Evolutionary conservation across 768 basidiomycete species (phyloP), one percentile per base, ranked within the genome.

Genomic region (Naganishia randhawae): DNA sequence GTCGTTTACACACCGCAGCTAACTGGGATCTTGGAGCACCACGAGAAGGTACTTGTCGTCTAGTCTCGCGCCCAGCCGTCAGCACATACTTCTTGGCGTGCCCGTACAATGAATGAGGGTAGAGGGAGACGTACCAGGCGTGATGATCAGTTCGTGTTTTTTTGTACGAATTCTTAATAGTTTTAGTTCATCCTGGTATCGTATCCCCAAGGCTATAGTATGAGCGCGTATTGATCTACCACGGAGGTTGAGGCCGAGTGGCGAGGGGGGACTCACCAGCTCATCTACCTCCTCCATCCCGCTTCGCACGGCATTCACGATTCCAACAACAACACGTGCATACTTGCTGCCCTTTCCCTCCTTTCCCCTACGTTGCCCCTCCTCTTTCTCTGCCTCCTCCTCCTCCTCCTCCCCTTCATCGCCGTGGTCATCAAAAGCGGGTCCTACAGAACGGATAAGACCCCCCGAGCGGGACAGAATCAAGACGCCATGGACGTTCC

Each of bases 101-200:
- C 35, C 33, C 13, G 41, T 45, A 9, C 17, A 35, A n/a, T 62
- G 31, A 62, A 51, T 48, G 29, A 48, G 35, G 6, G 17, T 37
- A 25, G 50, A 54, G 16, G 45, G 10, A 3, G 35, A 81, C 88
- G 32, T 63, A 91, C 93, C 90, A 66, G 93, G 93, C 2, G 93
- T 91, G 69, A 96, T 92, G 88, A 96, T 90, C 67, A 96, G 83
- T 76, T 95, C 93, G 78, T 96, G 93, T 62, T 89, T 85, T 76
- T 86, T 90, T 68, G 93, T 95, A 55, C 93, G 85, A 81, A 95
- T 92, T 67, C 92, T 83, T 85, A 96, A 87, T 74, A 95, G 91
- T 69, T 86, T 85, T 51, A 95, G 84, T 29, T 91, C 88, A 76
- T 94, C 92, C 91, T 94, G 72, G 3, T 39, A 25, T 19, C 29